These are phyloP conservation scores for Hymenoscyphus repandus DNA, from an alignment of 2,329 filamentous ascomycete species.

Conservation along the genomic window DNA sequence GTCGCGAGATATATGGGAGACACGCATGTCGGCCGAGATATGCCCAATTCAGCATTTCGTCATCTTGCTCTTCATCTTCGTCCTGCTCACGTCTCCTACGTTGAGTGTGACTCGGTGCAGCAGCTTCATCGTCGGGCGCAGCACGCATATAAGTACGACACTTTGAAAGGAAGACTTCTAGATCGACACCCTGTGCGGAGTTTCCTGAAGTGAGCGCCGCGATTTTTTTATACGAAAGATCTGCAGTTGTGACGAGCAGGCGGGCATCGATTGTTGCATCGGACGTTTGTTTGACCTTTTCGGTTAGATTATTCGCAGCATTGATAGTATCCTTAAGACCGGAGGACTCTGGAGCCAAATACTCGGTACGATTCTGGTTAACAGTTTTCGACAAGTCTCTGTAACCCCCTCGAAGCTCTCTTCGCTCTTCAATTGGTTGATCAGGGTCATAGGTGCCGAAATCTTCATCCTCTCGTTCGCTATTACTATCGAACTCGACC, in stretches of 20 bases:
- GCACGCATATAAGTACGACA: conserved; percentile 80
- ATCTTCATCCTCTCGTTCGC: conserved; percentile 27
- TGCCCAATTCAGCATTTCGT: conserved; percentile 80
- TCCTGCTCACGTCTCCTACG: conserved; percentile 45
- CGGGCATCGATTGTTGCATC: conserved; percentile 89
- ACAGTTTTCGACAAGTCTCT: conserved; percentile 58
- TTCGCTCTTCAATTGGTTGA: conserved; percentile 69
- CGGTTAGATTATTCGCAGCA: conserved; percentile 59
- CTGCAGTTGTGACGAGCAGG: conserved; percentile 75
- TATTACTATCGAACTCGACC: conserved; percentile 22
- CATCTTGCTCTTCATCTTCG: conserved; percentile 64
- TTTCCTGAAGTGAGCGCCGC: conserved; percentile 69
- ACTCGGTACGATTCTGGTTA: conserved; percentile 66
- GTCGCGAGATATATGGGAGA: conserved; percentile 66
- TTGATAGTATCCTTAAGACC: conserved; percentile 62
- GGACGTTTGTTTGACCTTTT: conserved; percentile 75
- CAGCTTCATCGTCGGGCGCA: conserved; percentile 48
- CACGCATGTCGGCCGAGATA: conserved; percentile 75
- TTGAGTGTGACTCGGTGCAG: conserved; percentile 41
- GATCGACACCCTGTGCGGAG: conserved; percentile 69
- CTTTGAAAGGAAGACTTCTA: conserved; percentile 88
- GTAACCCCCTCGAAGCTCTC: conserved; percentile 63
- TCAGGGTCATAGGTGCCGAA: conserved; percentile 67
- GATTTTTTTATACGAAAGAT: conserved; percentile 74
- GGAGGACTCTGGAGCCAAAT: conserved; percentile 58